Evolutionary conservation across 2,329 filamentous ascomycete genomes (phyloP).

Genomic region (Hortaea werneckii): DNA sequence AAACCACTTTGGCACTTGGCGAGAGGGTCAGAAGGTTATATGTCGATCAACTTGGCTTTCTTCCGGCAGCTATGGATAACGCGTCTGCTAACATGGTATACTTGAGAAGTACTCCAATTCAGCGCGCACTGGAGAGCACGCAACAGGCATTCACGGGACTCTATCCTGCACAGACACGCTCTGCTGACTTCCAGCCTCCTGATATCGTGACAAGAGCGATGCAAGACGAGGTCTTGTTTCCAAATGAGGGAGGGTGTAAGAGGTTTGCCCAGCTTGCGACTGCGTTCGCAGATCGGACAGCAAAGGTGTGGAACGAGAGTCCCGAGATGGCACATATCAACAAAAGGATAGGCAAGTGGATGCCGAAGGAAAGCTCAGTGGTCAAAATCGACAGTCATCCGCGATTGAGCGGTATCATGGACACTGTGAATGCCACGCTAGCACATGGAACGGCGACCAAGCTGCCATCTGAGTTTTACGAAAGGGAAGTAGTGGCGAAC

Average conservation of each 20-base stretch:
- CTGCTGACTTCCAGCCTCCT: constrained; percentile 32
- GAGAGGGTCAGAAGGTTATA: constrained; percentile 40
- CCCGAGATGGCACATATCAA: constrained; percentile 79
- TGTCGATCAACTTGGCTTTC: constrained; percentile 39
- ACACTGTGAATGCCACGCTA: constrained; percentile 79
- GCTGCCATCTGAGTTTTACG: constrained; percentile 80
- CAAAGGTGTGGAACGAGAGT: constrained; percentile 43
- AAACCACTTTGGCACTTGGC: constrained; percentile 40
- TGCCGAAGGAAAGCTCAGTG: constrained; percentile 56
- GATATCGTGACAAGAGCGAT: constrained; percentile 36
- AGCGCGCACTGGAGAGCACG: constrained; percentile 39
- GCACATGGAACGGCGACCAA: constrained; percentile 73
- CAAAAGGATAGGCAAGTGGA: constrained; percentile 69
- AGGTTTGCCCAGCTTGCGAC: constrained; percentile 38
- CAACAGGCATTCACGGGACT: constrained; percentile 41
- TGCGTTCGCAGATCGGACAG: constrained; percentile 39
- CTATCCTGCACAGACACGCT: constrained; percentile 35
- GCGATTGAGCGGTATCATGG: constrained; percentile 80
- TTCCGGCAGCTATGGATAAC: constrained; percentile 34
- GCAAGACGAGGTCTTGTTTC: constrained; percentile 40
- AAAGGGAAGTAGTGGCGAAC: constrained; percentile 57
- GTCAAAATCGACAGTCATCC: constrained; percentile 80
- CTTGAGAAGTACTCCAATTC: constrained; percentile 40
- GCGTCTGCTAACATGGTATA: constrained; percentile 28
- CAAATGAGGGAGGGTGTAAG: constrained; percentile 40